Percentiles rank a stretch among this genome's conserved stretches.
Conservation (phyloP, 352 stramenopile species). For the Globisporangium paddicum region DNA sequence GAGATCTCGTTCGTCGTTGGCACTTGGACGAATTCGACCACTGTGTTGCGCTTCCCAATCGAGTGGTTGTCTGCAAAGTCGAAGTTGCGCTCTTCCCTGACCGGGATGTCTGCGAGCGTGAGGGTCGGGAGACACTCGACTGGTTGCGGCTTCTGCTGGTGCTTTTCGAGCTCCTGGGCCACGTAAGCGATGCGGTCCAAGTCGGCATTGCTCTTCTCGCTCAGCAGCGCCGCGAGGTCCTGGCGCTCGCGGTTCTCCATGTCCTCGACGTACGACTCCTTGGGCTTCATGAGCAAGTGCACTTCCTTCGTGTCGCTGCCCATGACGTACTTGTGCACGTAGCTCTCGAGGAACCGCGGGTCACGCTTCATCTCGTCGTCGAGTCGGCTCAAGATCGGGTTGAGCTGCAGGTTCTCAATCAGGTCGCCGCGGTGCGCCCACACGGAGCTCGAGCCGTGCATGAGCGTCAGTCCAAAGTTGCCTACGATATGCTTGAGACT, state of each 20-base stretch:
- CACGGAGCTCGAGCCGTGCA: constrained; percentile 65
- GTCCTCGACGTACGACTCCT: constrained; percentile 50
- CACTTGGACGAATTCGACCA: constrained; percentile 57
- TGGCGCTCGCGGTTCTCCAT: constrained; percentile 48
- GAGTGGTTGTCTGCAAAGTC: constrained; percentile 39
- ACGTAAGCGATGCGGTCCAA: constrained; percentile 47
- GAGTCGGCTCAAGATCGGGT: constrained; percentile 55
- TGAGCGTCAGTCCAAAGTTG: constrained; percentile 77
- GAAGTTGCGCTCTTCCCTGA: constrained; percentile 36
- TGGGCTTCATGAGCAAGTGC: constrained; percentile 73
- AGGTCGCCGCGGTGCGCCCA: constrained; percentile 71
- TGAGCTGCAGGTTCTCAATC: constrained; percentile 61
- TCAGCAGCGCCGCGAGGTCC: constrained; percentile 35
- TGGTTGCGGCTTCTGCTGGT: constrained; percentile 60
- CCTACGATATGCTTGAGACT: constrained; percentile 80
- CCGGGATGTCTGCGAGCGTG: constrained; percentile 62
- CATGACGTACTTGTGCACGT: constrained; percentile 52
- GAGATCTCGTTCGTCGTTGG: constrained; percentile 82
- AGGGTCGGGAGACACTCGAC: constrained; percentile 75
- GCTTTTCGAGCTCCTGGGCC: constrained; percentile 42
- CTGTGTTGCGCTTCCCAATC: constrained; percentile 14
- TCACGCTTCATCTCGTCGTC: constrained; percentile 55
- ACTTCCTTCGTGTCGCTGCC: constrained; percentile 45
- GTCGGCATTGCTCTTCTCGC: constrained; percentile 42
- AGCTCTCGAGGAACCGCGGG: constrained; percentile 61